These are phyloP conservation scores for Leccinum olivaceopallidum DNA, from an alignment of 768 basidiomycete species.

Conservation along the genomic window DNA sequence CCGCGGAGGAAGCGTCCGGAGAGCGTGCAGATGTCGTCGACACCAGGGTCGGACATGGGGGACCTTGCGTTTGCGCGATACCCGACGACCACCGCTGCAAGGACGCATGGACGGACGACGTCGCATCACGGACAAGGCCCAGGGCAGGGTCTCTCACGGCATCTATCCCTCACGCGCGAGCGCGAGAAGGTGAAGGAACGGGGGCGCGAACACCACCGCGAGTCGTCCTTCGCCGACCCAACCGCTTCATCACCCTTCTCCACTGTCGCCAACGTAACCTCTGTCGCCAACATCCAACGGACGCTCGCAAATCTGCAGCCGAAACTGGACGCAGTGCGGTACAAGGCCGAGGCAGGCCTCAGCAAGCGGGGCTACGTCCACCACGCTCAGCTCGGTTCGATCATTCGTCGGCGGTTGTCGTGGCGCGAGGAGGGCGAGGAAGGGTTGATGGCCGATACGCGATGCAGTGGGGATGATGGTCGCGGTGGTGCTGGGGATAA, in stretches of 20 bases:
- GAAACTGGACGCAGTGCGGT: slow-evolving; percentile 60
- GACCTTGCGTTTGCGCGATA: slow-evolving; percentile 18
- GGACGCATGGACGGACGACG: slow-evolving; percentile 14
- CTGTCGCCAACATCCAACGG: slow-evolving; percentile 43
- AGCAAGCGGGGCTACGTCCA: slow-evolving; percentile 59
- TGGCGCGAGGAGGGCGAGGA: slow-evolving; percentile 39
- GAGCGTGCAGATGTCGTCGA: slow-evolving; percentile 52
- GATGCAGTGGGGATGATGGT: slow-evolving; percentile 22
- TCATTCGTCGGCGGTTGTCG: slow-evolving; percentile 2
- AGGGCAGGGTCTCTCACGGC: slow-evolving; percentile 35
- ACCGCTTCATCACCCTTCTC: neutral
- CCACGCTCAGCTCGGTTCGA: slow-evolving; percentile 29
- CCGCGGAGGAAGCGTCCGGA: slow-evolving; percentile 57
- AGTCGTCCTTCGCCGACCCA: neutral
- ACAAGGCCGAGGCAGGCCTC: slow-evolving; percentile 72
- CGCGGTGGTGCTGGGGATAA: neutral
- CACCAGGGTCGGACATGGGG: slow-evolving; percentile 8
- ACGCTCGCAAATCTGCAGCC: slow-evolving; percentile 47
- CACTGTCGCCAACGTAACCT: slow-evolving; percentile 24
- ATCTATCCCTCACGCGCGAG: slow-evolving; percentile 38
- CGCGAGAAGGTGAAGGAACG: slow-evolving; percentile 10
- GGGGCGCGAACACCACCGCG: neutral
- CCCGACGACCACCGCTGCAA: slow-evolving; percentile 9
- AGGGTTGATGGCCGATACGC: slow-evolving; percentile 39
- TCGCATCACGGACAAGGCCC: slow-evolving; percentile 17